Evolutionary conservation across 257 asterid genomes (phyloP).

Genomic region (Craterostigma plantagineum): DNA sequence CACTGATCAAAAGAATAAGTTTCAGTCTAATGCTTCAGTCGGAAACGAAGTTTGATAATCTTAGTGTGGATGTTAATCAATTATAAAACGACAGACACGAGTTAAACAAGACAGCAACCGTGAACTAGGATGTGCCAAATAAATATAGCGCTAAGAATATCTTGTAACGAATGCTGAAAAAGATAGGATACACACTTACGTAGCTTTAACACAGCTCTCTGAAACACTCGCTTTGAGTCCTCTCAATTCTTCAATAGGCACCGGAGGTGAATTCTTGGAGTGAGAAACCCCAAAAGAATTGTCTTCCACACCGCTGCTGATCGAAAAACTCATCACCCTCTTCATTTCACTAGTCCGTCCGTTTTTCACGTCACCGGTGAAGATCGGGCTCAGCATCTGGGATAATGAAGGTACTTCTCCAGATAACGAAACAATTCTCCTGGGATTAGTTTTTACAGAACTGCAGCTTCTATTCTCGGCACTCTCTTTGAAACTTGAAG

Average conservation of each 20-base stretch:
- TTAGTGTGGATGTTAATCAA: background rate
- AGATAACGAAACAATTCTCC: slow-evolving; percentile 27
- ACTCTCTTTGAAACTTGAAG: slow-evolving; percentile 72
- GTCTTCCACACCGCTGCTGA: slow-evolving; percentile 52
- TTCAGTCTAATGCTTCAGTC: slow-evolving; percentile 7
- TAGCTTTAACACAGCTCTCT: slow-evolving; percentile 52
- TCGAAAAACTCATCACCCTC: slow-evolving; percentile 48
- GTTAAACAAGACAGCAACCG: background rate
- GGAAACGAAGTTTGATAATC: too few relatives aligned
- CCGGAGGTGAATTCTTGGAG: slow-evolving; percentile 49
- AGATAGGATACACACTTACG: slow-evolving; percentile 22
- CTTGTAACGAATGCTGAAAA: background rate
- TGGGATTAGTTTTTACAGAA: slow-evolving; percentile 46
- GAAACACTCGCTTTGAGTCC: slow-evolving; percentile 39
- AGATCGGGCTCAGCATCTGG: slow-evolving; percentile 51
- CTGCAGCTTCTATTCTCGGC: slow-evolving; percentile 43
- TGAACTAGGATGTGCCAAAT: slow-evolving; percentile 1
- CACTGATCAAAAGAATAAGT: slow-evolving; percentile 31
- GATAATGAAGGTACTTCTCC: slow-evolving; percentile 53
- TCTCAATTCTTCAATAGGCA: slow-evolving; percentile 50
- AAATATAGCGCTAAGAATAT: background rate
- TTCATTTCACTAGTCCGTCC: slow-evolving; percentile 45
- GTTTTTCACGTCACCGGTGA: slow-evolving; percentile 35
- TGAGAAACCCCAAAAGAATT: slow-evolving; percentile 37
- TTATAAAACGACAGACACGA: background rate